phyloP scores from a whole-genome alignment of 2,329 filamentous ascomycete genomes.

The Verruconis gallopava region DNA sequence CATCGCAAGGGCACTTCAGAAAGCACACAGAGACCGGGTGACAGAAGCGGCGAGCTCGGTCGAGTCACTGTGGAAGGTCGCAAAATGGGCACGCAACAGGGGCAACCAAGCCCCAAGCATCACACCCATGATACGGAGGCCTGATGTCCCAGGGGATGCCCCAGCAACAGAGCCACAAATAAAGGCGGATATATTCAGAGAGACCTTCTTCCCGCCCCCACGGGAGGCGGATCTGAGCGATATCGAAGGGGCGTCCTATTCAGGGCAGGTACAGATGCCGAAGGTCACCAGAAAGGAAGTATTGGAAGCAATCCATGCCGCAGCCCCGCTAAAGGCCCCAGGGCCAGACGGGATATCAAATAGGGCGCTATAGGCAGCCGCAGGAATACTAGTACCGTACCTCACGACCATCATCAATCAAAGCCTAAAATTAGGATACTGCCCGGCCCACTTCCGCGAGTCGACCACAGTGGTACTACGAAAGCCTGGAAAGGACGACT shows the following conservation, averaged over 20 bases:
- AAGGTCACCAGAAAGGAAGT: conserved; percentile 15
- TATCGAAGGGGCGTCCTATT: conserved; percentile 7
- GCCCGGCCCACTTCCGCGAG: conserved; percentile 14
- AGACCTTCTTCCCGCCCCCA: conserved; percentile 4
- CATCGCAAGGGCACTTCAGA: conserved; percentile 8
- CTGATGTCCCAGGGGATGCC: too few species aligned
- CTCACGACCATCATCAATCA: conserved; percentile 13
- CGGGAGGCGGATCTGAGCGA: conserved; percentile 11
- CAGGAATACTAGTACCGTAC: conserved; percentile 3
- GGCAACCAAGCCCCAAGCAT: background rate
- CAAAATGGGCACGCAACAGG: conserved; percentile 11
- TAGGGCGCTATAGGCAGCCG: conserved; percentile 10
- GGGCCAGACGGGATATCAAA: conserved; percentile 16
- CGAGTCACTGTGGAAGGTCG: conserved; percentile 6
- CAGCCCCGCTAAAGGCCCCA: conserved; percentile 15
- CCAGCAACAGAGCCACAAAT: too few species aligned
- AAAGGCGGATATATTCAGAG: too few species aligned
- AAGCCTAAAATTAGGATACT: conserved; percentile 13
- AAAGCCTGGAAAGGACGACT: conserved; percentile 19
- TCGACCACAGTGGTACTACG: conserved; percentile 17
- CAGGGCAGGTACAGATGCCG: conserved; percentile 6
- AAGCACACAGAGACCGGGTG: conserved; percentile 10
- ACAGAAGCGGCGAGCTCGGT: conserved; percentile 8
- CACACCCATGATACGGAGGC: too few species aligned
- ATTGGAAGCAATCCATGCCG: conserved; percentile 13